These are phyloP conservation scores for Stagonosporopsis vannaccii DNA, from an alignment of 2,329 filamentous ascomycete species.

Conservation along the genomic window DNA sequence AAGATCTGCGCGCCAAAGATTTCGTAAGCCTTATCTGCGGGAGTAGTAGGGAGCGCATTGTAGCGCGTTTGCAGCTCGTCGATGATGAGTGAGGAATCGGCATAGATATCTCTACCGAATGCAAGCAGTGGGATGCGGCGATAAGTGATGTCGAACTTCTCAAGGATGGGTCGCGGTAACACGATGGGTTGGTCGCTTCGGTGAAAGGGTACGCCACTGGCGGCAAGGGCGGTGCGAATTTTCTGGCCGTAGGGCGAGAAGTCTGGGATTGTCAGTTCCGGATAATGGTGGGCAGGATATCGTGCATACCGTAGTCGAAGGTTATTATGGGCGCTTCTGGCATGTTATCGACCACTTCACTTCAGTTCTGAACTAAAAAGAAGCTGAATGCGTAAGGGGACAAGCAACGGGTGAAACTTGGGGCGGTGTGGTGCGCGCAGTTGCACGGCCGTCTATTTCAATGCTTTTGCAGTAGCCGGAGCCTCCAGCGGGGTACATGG, in stretches of 20 bases:
- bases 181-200: conserved; percentile 63
- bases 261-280: neutral
- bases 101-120: conserved; percentile 72
- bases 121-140: conserved; percentile 73
- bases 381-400: neutral
- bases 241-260: conserved; percentile 15
- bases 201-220: conserved; percentile 4
- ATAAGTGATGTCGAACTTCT: conserved; percentile 68
- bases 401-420: too few species aligned
- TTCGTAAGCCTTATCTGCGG: conserved; percentile 39
- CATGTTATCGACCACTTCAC: neutral
- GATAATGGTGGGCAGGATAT: neutral
- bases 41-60: conserved; percentile 44
- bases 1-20: conserved; percentile 7
- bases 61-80: conserved; percentile 66
- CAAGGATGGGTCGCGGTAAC: conserved; percentile 71
- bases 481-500: neutral
- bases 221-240: conserved; percentile 7
- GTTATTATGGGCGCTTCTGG: neutral
- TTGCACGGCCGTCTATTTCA: neutral
- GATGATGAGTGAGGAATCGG: conserved; percentile 74
- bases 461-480: neutral
- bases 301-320: conserved; percentile 10
- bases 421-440: neutral
- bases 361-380: neutral